These are phyloP conservation scores for Magnusiomyces tetraspermus DNA, from an alignment of 1,139 yeast genomes.

Conservation along the genomic window DNA sequence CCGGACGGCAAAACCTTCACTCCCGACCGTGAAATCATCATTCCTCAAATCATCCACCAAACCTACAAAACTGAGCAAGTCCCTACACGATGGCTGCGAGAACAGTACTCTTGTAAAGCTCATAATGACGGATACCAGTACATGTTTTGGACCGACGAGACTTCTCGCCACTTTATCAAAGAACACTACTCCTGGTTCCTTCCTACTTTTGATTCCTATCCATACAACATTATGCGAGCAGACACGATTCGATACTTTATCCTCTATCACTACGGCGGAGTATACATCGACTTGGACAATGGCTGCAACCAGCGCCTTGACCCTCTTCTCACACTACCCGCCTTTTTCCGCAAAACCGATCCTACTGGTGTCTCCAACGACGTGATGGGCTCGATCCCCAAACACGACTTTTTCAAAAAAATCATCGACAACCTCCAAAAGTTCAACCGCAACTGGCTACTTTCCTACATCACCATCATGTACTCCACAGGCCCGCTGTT, in stretches of 20 bases:
- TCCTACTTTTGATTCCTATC: slow-evolving; percentile 64
- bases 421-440: slow-evolving; percentile 53
- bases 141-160: slow-evolving; percentile 79
- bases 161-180: slow-evolving; percentile 67
- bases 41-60: slow-evolving; percentile 89
- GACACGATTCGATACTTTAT: slow-evolving; percentile 87
- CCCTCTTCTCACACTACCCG: slow-evolving; percentile 71
- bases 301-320: slow-evolving; percentile 73
- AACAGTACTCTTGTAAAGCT: slow-evolving; percentile 67
- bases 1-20: background rate
- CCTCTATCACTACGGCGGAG: slow-evolving; percentile 75
- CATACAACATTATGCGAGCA: slow-evolving; percentile 78
- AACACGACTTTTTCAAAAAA: slow-evolving; percentile 75
- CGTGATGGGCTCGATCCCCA: slow-evolving; percentile 82
- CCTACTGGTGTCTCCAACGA: slow-evolving; percentile 95
- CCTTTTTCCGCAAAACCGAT: slow-evolving; percentile 75
- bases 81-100: slow-evolving; percentile 72
- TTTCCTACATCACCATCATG: slow-evolving; percentile 89
- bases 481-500: slow-evolving; percentile 88
- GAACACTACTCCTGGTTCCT: slow-evolving; percentile 82
- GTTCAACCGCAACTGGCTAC: slow-evolving; percentile 37
- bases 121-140: slow-evolving; percentile 82
- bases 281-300: slow-evolving; percentile 83
- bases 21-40: slow-evolving; percentile 32
- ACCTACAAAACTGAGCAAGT: slow-evolving; percentile 72